Evolutionary conservation across 805 yeast species (phyloP).

Genomic region (Lachancea fermentati): DNA sequence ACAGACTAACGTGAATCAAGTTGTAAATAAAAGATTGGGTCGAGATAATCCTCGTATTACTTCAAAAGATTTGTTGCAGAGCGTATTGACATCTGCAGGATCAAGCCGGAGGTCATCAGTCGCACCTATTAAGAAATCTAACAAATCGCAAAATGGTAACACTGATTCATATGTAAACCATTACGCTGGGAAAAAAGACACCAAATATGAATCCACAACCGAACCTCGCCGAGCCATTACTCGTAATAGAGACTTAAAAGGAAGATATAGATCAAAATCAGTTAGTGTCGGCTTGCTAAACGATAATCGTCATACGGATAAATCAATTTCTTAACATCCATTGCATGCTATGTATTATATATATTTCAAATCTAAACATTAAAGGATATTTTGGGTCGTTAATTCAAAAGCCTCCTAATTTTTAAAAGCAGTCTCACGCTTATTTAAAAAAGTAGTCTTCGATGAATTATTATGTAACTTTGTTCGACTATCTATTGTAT

Average conservation of each 20-base stretch:
- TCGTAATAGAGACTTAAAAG: conserved; percentile 3
- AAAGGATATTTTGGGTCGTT: too few relatives aligned
- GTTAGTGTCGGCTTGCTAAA: conserved; percentile 10
- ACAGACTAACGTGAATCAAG: conserved; percentile 13
- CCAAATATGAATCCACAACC: conserved; percentile 4
- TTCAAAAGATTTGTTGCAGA: conserved; percentile 16
- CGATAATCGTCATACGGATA: conserved; percentile 4
- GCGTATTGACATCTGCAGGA: conserved; percentile 14
- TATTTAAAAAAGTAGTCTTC: too few relatives aligned
- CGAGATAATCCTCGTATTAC: conserved; percentile 12
- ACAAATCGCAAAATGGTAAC: neutral
- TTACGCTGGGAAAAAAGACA: conserved; percentile 8
- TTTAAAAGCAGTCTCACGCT: too few relatives aligned
- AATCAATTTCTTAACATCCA: neutral
- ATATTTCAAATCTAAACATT: neutral
- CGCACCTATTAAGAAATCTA: neutral
- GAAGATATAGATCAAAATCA: conserved; percentile 12
- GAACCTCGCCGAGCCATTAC: conserved; percentile 2
- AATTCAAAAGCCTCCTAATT: too few relatives aligned
- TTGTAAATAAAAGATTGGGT: conserved; percentile 8
- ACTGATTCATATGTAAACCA: conserved; percentile 9
- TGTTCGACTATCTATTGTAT: neutral
- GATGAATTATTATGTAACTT: too few relatives aligned
- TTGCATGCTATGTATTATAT: conserved; percentile 2
- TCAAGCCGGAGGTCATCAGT: conserved; percentile 14